Percentiles rank a stretch among this genome's conserved stretches.
Evolutionary conservation across 2,329 filamentous ascomycete genomes (phyloP).

Genomic region (Ophiostoma populinum): DNA sequence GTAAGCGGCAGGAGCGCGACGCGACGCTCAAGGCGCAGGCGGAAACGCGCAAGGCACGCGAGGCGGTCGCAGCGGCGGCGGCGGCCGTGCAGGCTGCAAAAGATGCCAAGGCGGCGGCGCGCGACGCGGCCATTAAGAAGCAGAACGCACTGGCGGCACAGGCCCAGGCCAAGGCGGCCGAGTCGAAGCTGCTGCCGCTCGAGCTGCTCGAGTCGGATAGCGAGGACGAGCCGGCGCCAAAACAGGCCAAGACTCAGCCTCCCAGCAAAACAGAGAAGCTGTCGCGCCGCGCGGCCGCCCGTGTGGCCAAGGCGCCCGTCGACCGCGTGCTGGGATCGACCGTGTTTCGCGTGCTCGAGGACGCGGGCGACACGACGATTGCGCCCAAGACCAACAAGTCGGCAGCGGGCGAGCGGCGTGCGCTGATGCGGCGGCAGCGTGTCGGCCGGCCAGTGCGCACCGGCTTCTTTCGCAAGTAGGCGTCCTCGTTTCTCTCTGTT

Average conservation of each 20-base stretch:
- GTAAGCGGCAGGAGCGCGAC: slow-evolving; percentile 38
- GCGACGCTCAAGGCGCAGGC: slow-evolving; percentile 37
- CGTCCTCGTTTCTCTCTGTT: not conserved
- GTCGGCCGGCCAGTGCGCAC: slow-evolving; percentile 18
- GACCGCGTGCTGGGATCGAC: slow-evolving; percentile 36
- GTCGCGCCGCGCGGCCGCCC: not conserved
- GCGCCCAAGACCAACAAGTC: slow-evolving; percentile 30
- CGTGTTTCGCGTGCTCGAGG: slow-evolving; percentile 31
- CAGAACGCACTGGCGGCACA: slow-evolving; percentile 11
- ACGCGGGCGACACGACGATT: slow-evolving; percentile 26
- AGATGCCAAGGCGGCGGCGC: slow-evolving; percentile 9
- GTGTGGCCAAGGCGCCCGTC: slow-evolving; percentile 20
- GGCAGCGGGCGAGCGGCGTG: slow-evolving; percentile 24
- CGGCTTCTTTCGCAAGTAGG: slow-evolving; percentile 26
- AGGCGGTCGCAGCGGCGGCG: slow-evolving; percentile 11
- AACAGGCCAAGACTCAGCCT: too few relatives aligned
- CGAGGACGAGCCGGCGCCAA: slow-evolving; percentile 22
- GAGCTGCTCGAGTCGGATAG: slow-evolving; percentile 37
- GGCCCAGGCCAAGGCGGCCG: slow-evolving; percentile 9
- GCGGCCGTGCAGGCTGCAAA: slow-evolving; percentile 6
- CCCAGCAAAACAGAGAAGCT: not conserved
- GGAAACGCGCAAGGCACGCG: slow-evolving; percentile 22
- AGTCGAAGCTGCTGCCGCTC: slow-evolving; percentile 31
- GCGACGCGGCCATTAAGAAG: too few relatives aligned
- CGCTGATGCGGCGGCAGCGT: slow-evolving; percentile 28